A percentile compares a stretch with the other conserved stretches of the same genome.
Evolutionary conservation across 352 stramenopile genomes (phyloP).

Genomic region (Phytophthora pisi): DNA sequence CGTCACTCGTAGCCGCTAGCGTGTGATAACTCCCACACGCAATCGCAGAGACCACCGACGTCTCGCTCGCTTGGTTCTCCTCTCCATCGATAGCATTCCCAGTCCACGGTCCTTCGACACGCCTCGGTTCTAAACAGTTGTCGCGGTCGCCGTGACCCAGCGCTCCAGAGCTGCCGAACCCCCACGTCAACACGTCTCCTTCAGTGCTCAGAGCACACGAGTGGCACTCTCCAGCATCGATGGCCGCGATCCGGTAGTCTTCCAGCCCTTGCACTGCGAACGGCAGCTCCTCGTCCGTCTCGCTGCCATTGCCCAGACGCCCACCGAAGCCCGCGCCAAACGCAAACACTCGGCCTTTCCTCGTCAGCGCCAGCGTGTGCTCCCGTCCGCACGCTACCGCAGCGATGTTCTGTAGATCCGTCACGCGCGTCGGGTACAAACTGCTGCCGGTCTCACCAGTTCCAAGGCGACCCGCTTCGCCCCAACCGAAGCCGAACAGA

Average conservation of each 20-base stretch:
- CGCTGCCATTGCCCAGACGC: conserved; percentile 68
- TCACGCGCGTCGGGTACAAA: conserved; percentile 62
- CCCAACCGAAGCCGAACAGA: conserved; percentile 86
- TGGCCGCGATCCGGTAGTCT: conserved; percentile 41
- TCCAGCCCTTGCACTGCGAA: conserved; percentile 44
- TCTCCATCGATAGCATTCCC: conserved; percentile 14
- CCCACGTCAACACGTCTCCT: conserved; percentile 86
- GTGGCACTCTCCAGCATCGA: conserved; percentile 85
- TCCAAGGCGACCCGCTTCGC: conserved; percentile 80
- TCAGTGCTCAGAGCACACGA: conserved; percentile 66
- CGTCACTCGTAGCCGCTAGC: conserved; percentile 51
- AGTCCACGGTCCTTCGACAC: conserved; percentile 45
- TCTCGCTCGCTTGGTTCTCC: conserved; percentile 5
- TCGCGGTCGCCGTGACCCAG: conserved; percentile 69
- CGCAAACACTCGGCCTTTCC: conserved; percentile 59
- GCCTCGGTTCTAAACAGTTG: conserved; percentile 53
- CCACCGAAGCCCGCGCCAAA: conserved; percentile 84
- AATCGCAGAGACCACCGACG: conserved; percentile 38
- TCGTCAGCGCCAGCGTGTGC: conserved; percentile 73
- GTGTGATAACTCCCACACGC: conserved; percentile 84
- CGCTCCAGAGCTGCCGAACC: conserved; percentile 82
- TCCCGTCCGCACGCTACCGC: conserved; percentile 82
- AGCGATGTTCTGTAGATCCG: conserved; percentile 47
- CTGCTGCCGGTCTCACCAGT: conserved; percentile 78
- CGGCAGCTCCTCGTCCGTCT: conserved; percentile 66